phyloP scores from a whole-genome alignment of 768 basidiomycete genomes.

The Boletus tomentosulus region DNA sequence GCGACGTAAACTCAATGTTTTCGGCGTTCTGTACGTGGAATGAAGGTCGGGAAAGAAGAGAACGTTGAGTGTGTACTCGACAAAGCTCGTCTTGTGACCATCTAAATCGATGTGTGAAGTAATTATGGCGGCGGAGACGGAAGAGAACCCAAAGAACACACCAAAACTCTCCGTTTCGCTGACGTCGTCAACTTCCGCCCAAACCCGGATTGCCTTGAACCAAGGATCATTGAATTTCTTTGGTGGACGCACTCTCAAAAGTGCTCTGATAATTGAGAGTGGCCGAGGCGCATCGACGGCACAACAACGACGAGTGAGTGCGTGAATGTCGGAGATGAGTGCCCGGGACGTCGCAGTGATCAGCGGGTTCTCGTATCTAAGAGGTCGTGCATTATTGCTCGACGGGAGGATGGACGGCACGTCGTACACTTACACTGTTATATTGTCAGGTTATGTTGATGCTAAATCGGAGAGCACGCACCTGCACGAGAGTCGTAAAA shows the following conservation, averaged over 20 bases:
- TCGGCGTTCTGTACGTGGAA: constrained; percentile 37
- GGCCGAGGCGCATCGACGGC: constrained; percentile 67
- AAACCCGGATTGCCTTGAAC: constrained; percentile 63
- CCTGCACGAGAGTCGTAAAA: constrained; percentile 73
- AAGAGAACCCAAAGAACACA: constrained; percentile 27
- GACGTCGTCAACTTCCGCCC: constrained; percentile 73
- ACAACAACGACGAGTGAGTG: constrained; percentile 55
- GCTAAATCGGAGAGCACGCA: constrained; percentile 31
- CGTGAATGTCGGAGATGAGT: constrained; percentile 68
- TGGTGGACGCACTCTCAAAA: constrained; percentile 42
- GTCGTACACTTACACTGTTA: constrained; percentile 26
- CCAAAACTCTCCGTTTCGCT: constrained; percentile 80
- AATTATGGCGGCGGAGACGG: neutral
- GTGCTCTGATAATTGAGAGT: constrained; percentile 50
- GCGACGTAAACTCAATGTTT: constrained; percentile 35
- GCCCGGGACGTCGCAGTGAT: constrained; percentile 71
- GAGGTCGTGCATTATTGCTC: constrained; percentile 7
- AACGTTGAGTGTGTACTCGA: constrained; percentile 78
- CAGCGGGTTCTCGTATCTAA: constrained; percentile 76
- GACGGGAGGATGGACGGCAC: neutral
- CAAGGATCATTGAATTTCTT: constrained; percentile 34
- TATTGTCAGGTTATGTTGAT: constrained; percentile 7
- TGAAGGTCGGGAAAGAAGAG: constrained; percentile 73
- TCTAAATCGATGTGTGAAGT: constrained; percentile 39
- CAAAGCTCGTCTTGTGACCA: constrained; percentile 66